A percentile compares a stretch with the other conserved stretches of the same genome.
These are phyloP conservation scores for Chlamydomonas sp. DNA, from an alignment of 139 green algal species.

Conservation along the genomic window DNA sequence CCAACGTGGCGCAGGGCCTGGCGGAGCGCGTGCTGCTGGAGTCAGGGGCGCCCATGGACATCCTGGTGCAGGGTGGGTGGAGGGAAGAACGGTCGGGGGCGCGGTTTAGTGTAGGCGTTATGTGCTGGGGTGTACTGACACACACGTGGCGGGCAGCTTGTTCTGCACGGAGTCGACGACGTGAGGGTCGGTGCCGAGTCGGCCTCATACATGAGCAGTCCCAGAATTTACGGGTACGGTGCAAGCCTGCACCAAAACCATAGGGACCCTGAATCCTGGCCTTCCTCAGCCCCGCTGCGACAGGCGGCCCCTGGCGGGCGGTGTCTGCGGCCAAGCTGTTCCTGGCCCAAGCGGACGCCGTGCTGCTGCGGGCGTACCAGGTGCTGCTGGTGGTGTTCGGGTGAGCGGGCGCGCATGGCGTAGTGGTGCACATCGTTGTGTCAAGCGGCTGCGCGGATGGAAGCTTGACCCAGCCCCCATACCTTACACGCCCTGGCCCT, in stretches of 20 bases:
- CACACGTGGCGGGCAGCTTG: no score
- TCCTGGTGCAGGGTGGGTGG: background rate
- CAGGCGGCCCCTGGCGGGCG: background rate
- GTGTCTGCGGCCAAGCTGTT: background rate
- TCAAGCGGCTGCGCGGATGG: background rate
- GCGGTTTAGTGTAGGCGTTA: background rate
- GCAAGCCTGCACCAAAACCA: no score
- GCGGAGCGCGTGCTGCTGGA: constrained; percentile 26
- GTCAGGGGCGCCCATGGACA: background rate
- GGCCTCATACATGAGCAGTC: no score
- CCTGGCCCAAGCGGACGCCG: background rate
- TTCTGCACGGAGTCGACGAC: no score
- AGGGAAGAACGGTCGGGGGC: background rate
- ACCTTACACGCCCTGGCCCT: no score
- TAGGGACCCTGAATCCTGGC: no score
- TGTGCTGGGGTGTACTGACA: no score
- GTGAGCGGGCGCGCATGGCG: background rate
- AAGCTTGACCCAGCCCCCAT: no score
- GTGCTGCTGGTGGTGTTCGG: constrained; percentile 25
- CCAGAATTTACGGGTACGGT: no score
- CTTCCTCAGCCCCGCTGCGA: background rate
- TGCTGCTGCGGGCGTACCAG: constrained; percentile 7
- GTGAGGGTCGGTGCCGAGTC: no score
- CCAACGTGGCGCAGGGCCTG: constrained; percentile 9
- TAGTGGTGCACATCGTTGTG: background rate